A percentile compares a stretch with the other conserved stretches of the same genome.
Conservation (phyloP, 108 stramenopile genomes). For the Bacterosira constricta region DNA sequence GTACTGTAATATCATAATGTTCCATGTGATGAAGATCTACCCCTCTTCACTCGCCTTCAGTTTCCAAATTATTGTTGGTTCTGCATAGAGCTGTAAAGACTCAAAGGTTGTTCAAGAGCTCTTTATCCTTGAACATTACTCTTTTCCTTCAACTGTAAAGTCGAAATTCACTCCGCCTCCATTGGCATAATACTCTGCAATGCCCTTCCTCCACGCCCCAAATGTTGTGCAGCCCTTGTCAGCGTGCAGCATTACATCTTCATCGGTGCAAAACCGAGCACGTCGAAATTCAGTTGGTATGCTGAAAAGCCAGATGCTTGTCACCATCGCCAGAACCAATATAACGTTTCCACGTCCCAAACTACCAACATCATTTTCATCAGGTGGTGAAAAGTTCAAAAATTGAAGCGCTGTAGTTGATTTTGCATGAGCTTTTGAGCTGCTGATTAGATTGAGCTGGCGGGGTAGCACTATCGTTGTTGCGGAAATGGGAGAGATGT, state of each 20-base stretch:
- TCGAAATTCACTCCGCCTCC: conserved; percentile 55
- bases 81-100: too few relatives aligned
- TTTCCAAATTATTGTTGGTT: too few relatives aligned
- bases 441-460: background rate
- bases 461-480: background rate
- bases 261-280: conserved; percentile 49
- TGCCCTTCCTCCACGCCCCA: conserved; percentile 39
- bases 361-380: conserved; percentile 24
- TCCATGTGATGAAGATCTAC: too few relatives aligned
- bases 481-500: background rate
- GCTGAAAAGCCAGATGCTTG: conserved; percentile 51
- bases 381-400: conserved; percentile 18
- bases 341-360: conserved; percentile 17
- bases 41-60: too few relatives aligned
- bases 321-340: conserved; percentile 25
- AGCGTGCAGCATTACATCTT: conserved; percentile 36
- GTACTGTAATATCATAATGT: too few relatives aligned
- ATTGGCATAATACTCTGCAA: conserved; percentile 52
- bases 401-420: conserved; percentile 18
- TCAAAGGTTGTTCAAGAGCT: too few relatives aligned
- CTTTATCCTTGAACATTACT: too few relatives aligned
- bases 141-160: conserved; percentile 38
- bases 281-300: conserved; percentile 60
- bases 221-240: conserved; percentile 57
- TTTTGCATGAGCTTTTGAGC: background rate